Percentiles rank a stretch among this genome's conserved stretches.
phyloP scores from a whole-genome alignment of 257 asterid species.

The Ilex aquifolium region DNA sequence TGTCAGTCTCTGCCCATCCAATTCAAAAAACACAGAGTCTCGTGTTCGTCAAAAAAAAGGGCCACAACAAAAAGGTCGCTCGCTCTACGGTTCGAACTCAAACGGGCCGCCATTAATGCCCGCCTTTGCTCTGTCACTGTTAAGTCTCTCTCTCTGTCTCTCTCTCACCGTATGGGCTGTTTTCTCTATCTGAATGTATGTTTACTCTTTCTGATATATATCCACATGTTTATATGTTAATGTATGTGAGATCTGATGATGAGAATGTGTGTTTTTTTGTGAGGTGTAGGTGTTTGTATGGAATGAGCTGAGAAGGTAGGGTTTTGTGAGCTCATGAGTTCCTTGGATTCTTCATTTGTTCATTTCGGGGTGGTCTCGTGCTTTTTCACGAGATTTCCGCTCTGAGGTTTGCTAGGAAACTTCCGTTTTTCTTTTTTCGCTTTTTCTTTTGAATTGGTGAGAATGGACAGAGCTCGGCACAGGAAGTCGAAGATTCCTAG shows the following conservation, averaged over 20 bases:
- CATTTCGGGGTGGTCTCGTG: constrained; percentile 45
- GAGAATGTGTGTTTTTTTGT: background rate
- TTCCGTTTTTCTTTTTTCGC: constrained; percentile 18
- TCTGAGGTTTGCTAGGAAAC: constrained; percentile 36
- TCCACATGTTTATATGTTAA: constrained; percentile 10
- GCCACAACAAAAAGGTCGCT: background rate
- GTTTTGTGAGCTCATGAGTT: background rate
- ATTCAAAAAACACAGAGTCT: no score
- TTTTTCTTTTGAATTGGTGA: constrained; percentile 28
- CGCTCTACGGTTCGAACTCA: background rate
- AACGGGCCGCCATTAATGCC: constrained; percentile 21
- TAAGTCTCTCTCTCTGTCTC: constrained; percentile 17
- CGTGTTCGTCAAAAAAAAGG: background rate
- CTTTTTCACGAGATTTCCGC: constrained; percentile 54
- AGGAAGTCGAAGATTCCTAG: constrained; percentile 69
- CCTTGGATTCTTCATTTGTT: constrained; percentile 4
- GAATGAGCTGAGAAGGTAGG: constrained; percentile 37
- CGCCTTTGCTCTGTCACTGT: constrained; percentile 14
- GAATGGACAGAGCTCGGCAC: constrained; percentile 83
- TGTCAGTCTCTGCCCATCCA: no score
- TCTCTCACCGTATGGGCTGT: constrained; percentile 2
- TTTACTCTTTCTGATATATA: constrained; percentile 5
- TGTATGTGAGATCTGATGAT: constrained; percentile 14
- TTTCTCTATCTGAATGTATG: constrained; percentile 30
- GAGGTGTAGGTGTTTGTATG: constrained; percentile 18